Evolutionary conservation across 2,329 filamentous ascomycete genomes (phyloP).

Genomic region (Colletotrichum sp.): DNA sequence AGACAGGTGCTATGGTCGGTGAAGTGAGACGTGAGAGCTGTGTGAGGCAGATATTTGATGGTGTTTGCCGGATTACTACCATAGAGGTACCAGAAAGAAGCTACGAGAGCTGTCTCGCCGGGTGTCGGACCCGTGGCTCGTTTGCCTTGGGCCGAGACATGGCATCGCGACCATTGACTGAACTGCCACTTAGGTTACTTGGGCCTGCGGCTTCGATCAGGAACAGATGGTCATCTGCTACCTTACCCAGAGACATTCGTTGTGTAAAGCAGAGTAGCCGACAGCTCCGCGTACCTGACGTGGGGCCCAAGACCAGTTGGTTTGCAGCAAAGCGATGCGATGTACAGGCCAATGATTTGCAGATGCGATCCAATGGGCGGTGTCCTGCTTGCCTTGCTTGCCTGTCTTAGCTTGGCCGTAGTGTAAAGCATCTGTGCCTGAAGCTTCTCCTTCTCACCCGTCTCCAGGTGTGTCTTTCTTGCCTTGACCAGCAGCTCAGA

Average conservation of each 20-base stretch:
- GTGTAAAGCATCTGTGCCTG: background rate
- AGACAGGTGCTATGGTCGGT: background rate
- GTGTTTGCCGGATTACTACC: background rate
- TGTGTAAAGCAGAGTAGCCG: background rate
- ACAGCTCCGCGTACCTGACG: background rate
- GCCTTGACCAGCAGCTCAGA: background rate
- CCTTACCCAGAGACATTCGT: background rate
- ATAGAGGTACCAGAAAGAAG: too few species aligned
- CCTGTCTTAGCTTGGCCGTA: background rate
- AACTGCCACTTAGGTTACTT: too few species aligned
- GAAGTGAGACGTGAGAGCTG: background rate
- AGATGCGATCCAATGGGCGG: background rate
- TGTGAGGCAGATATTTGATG: background rate
- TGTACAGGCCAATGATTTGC: background rate
- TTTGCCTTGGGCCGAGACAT: background rate
- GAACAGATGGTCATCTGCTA: background rate
- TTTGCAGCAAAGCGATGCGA: background rate
- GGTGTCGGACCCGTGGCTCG: background rate
- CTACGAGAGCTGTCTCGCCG: background rate
- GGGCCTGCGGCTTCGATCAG: background rate
- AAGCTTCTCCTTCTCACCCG: background rate
- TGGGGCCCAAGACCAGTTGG: background rate
- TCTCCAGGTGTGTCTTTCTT: background rate
- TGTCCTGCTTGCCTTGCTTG: background rate
- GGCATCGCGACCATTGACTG: background rate